These are phyloP conservation scores for Glarea lozoyensis DNA, from an alignment of 495 filamentous ascomycete genomes.

Conservation along the genomic window DNA sequence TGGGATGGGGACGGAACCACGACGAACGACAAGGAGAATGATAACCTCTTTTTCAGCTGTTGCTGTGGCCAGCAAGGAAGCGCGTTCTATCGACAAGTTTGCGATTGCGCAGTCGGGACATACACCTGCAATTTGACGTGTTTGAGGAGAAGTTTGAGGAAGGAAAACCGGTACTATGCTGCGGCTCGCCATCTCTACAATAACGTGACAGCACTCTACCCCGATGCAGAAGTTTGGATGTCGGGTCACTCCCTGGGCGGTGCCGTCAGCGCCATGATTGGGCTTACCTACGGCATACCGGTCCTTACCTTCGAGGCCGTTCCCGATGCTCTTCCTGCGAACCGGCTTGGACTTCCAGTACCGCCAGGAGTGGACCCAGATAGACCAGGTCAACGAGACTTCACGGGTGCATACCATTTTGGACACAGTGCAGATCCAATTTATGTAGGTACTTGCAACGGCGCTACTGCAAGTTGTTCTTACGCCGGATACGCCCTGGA, in stretches of 20 bases:
- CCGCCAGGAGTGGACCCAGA: constrained; percentile 74
- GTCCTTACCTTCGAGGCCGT: constrained; percentile 85
- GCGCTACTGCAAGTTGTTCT: constrained; percentile 76
- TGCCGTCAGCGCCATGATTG: constrained; percentile 73
- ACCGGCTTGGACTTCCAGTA: constrained; percentile 74
- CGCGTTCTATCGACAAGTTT: constrained; percentile 80
- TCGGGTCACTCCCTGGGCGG: constrained; percentile 72
- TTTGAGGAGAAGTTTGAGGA: constrained; percentile 59
- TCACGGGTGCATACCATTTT: constrained; percentile 83
- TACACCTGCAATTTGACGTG: constrained; percentile 91
- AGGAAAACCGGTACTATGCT: constrained; percentile 85
- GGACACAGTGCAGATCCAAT: constrained; percentile 94
- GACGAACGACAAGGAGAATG: constrained; percentile 94
- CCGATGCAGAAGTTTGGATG: constrained; percentile 67
- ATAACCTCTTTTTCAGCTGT: constrained; percentile 96
- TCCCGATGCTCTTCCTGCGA: constrained; percentile 79
- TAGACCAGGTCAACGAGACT: constrained; percentile 56
- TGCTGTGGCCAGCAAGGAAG: constrained; percentile 91
- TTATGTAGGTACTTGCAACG: constrained; percentile 90
- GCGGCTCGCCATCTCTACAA: constrained; percentile 79
- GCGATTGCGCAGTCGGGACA: constrained; percentile 75
- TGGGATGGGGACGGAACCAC: constrained; percentile 94
- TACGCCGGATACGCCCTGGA: constrained; percentile 94
- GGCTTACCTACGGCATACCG: constrained; percentile 82
- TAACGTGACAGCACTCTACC: constrained; percentile 86